Evolutionary conservation across 2,329 filamentous ascomycete genomes (phyloP).

Genomic region (Lachnellula subtilissima): DNA sequence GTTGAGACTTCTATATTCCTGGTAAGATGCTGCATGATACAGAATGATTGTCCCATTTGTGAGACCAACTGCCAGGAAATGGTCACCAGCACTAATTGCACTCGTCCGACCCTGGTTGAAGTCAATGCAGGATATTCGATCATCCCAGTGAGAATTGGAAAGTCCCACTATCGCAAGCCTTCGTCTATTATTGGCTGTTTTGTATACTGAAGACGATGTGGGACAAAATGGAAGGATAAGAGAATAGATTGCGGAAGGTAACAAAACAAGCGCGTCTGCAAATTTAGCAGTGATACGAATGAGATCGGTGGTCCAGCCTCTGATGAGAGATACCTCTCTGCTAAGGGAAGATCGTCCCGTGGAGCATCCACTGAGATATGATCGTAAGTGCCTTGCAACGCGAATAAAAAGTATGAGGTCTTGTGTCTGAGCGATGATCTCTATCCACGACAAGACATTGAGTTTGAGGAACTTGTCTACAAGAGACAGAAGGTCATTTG

Average conservation of each 20-base stretch:
- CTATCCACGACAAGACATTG: constrained; percentile 31
- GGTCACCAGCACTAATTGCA: constrained; percentile 16
- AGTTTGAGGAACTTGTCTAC: constrained; percentile 26
- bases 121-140: constrained; percentile 24
- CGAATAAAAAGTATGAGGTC: constrained; percentile 23
- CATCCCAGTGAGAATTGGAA: constrained; percentile 24
- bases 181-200: constrained; percentile 10
- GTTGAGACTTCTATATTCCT: constrained; percentile 23
- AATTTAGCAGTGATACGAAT: constrained; percentile 32
- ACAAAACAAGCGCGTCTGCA: constrained; percentile 23
- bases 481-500: constrained; percentile 19
- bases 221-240: constrained; percentile 36
- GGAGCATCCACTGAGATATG: constrained; percentile 19
- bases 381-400: constrained; percentile 23
- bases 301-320: constrained; percentile 32
- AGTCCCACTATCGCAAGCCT: constrained; percentile 22
- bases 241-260: constrained; percentile 33
- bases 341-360: constrained; percentile 11
- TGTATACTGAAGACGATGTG: constrained; percentile 13
- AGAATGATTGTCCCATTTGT: constrained; percentile 20
- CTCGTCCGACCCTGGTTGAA: constrained; percentile 9
- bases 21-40: constrained; percentile 22
- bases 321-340: constrained; percentile 21
- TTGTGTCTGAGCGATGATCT: constrained; percentile 21
- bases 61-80: constrained; percentile 24